Evolutionary conservation across 1,284 basidiomycete genomes (phyloP).

Genomic region (Vanrija pseudolonga): DNA sequence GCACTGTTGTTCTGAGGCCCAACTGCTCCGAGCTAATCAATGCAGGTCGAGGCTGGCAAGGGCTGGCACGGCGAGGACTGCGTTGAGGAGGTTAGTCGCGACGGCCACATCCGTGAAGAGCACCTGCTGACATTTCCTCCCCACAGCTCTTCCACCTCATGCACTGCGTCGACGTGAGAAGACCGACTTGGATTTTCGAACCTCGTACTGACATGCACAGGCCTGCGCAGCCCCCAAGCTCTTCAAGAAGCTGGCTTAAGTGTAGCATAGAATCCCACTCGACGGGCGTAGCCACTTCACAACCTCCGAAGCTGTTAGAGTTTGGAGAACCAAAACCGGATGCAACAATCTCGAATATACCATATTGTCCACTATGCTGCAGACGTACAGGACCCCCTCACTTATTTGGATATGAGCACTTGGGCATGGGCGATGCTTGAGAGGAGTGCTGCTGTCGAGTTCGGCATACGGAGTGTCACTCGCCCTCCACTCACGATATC

Average conservation of each 20-base stretch:
- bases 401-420: no score
- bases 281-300: neutral
- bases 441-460: no score
- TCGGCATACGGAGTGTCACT: no score
- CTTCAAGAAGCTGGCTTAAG: conserved; percentile 58
- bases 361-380: neutral
- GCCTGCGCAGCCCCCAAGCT: conserved; percentile 75
- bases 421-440: no score
- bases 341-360: conserved; percentile 13
- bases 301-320: conserved; percentile 7
- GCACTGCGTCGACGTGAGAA: conserved; percentile 80
- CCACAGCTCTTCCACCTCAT: conserved; percentile 55
- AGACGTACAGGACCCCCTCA: neutral
- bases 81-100: conserved; percentile 68
- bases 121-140: conserved; percentile 1
- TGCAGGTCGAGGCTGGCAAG: conserved; percentile 58
- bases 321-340: conserved; percentile 12
- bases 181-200: neutral
- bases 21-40: neutral
- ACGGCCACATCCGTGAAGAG: neutral
- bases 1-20: no score
- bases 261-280: conserved; percentile 5
- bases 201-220: conserved; percentile 44
- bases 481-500: no score
- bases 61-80: conserved; percentile 85